These are phyloP conservation scores for Erythrophleum ivorense DNA, from an alignment of 331 rosid genomes.

Conservation along the genomic window DNA sequence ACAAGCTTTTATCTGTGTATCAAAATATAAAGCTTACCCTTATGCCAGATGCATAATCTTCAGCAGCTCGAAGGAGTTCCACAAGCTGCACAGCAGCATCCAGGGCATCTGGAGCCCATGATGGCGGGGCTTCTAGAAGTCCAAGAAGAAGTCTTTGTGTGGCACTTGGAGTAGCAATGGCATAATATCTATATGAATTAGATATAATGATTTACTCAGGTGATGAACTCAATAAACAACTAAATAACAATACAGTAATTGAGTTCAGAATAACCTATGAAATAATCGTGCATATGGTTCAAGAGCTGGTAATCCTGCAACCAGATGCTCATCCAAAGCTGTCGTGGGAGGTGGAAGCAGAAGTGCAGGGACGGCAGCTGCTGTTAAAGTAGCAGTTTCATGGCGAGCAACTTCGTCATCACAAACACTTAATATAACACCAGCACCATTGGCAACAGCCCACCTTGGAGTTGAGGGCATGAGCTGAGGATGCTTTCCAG, in stretches of 20 bases:
- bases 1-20: constrained; percentile 24
- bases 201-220: constrained; percentile 31
- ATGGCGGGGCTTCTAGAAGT: constrained; percentile 98
- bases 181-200: constrained; percentile 71
- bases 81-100: constrained; percentile 99
- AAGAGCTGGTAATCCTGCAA: constrained; percentile 98
- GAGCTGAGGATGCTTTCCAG: constrained; percentile 99
- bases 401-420: constrained; percentile 97
- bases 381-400: constrained; percentile 96
- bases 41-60: constrained; percentile 96
- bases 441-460: constrained; percentile 99
- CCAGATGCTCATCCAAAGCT: constrained; percentile 95
- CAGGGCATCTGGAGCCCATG: constrained; percentile 99
- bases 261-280: constrained; percentile 74
- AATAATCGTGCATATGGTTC: constrained; percentile 98
- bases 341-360: constrained; percentile 99
- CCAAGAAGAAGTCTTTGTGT: constrained; percentile 99
- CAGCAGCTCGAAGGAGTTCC: constrained; percentile 99
- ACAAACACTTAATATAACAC: constrained; percentile 96
- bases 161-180: constrained; percentile 99
- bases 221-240: constrained; percentile 21
- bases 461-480: constrained; percentile 96
- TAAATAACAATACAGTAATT: constrained; percentile 26
- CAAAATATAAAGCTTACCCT: constrained; percentile 71
- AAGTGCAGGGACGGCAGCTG: constrained; percentile 96